Percentiles rank a stretch among this genome's conserved stretches.
Evolutionary conservation across 2,329 filamentous ascomycete species (phyloP).

Genomic region (Tolypocladium album): DNA sequence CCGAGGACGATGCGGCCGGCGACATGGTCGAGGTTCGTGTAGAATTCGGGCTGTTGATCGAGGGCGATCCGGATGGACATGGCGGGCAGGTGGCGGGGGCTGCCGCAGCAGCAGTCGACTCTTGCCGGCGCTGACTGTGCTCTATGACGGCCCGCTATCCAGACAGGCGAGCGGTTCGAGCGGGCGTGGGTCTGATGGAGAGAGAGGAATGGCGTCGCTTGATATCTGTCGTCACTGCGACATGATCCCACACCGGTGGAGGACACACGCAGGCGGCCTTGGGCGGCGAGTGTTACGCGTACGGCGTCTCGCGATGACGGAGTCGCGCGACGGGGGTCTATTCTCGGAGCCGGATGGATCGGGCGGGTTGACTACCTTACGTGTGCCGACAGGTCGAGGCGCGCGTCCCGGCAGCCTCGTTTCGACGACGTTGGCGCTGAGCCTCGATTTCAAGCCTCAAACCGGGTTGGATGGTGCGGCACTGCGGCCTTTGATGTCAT

Average conservation of each 20-base stretch:
- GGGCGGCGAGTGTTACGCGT: not conserved
- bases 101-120: not conserved
- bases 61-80: conserved; percentile 61
- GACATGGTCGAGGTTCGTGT: conserved; percentile 70
- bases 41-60: conserved; percentile 57
- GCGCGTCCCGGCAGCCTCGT: not conserved
- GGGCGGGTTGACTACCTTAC: not conserved
- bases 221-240: not conserved
- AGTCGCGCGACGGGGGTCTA: not conserved
- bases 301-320: not conserved
- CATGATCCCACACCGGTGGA: not conserved
- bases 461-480: not conserved
- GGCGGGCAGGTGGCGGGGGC: conserved; percentile 9
- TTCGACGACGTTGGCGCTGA: conserved; percentile 7
- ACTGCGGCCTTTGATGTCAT: not conserved
- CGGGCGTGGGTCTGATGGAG: not conserved
- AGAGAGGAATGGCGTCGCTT: not conserved
- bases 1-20: conserved; percentile 47
- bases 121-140: not conserved
- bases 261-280: not conserved
- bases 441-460: conserved; percentile 11
- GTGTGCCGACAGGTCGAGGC: not conserved
- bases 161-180: not conserved
- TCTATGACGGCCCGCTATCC: not conserved
- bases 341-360: not conserved